Conservation (phyloP, 148 eudicot genomes). For the Fallopia convolvulus region DNA sequence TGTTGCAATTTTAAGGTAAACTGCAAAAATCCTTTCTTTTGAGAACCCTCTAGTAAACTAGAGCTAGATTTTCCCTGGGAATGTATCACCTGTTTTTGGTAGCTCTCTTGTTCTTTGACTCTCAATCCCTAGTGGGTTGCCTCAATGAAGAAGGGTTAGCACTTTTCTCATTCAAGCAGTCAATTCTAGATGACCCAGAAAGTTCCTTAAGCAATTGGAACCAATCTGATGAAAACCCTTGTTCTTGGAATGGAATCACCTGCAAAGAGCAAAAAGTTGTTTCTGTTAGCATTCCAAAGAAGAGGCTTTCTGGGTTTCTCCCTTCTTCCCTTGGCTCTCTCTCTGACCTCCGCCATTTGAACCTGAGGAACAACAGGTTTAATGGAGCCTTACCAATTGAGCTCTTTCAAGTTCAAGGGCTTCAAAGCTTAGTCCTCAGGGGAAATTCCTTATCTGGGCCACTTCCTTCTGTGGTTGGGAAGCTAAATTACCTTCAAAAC, state of each 20-base stretch:
- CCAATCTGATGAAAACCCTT: conserved; percentile 64
- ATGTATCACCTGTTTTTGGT: conserved; percentile 40
- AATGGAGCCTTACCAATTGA: conserved; percentile 55
- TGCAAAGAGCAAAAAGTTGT: conserved; percentile 70
- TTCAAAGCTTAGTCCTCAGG: conserved; percentile 82
- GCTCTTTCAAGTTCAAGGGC: conserved; percentile 57
- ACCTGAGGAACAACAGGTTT: conserved; percentile 65
- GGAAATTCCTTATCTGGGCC: conserved; percentile 81
- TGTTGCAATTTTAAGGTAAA: conserved; percentile 24
- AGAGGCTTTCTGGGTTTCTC: conserved; percentile 63
- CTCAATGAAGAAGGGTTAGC: conserved; percentile 78
- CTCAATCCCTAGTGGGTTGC: conserved; percentile 26
- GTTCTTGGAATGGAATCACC: conserved; percentile 96
- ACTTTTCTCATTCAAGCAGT: conserved; percentile 60
- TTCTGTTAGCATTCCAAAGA: conserved; percentile 77
- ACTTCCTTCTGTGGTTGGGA: conserved; percentile 59
- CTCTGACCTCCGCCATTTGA: conserved; percentile 65
- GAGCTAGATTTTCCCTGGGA: conserved; percentile 12
- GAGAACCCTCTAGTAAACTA: too few relatives aligned
- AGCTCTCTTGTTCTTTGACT: conserved; percentile 29
- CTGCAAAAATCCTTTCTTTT: conserved; percentile 6
- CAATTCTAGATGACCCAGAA: conserved; percentile 67
- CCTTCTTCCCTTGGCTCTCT: conserved; percentile 59
- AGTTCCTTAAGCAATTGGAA: conserved; percentile 75
- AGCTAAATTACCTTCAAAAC: conserved; percentile 56